Base-by-base conservation (phyloP, 2,329 filamentous ascomycete species). In the Fusarium algeriense region DNA sequence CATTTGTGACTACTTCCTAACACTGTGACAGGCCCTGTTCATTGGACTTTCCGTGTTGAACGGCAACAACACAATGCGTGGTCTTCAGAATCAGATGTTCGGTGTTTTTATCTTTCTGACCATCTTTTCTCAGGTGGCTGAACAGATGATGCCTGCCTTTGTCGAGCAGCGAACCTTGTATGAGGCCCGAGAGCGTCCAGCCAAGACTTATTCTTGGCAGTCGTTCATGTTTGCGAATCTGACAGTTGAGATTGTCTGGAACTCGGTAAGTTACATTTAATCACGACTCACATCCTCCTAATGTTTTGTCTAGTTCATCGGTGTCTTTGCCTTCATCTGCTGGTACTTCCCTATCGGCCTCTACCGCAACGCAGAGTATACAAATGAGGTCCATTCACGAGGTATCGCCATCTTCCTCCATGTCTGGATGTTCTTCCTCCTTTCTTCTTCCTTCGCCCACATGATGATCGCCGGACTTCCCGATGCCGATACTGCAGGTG, bases 11-110 rank as follows among this genome's bases (percentile, higher is more conserved):
- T 7, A 19, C 0, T 3, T 6, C 2, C 35, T 66, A 7, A 54
- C 15, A 14, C 17, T 12, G 1, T 13, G 5, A 1, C 6, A 71
- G 66, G 34, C 60, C 2, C 82, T 93, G 1, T 93, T 92, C 76
- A 90, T 93, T 58, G 91, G 91, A 4, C 90, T 92, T 73, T 91
- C 89, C 0, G 91, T 93, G 71, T 89, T 87, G 79, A 85, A 90
- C 40, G 85, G 87, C 12, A 82, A 87, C 23, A 86, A 86, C 68
- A 88, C 88, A 0, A 83, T 87, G 35, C 89, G 91, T 67, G 90
- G 91, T 26, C 83, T 93, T 5, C 90, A 93, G 74, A 91, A 93
- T 75, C 88, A 91, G 62, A 87, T 93, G 80, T 93, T 93, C 77
- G 86, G 85, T 46, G 88, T 93, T 55, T 93, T 94, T 81, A 89